phyloP scores from a whole-genome alignment of 1,284 basidiomycete species.

The Erythrobasidium hasegawianum region DNA sequence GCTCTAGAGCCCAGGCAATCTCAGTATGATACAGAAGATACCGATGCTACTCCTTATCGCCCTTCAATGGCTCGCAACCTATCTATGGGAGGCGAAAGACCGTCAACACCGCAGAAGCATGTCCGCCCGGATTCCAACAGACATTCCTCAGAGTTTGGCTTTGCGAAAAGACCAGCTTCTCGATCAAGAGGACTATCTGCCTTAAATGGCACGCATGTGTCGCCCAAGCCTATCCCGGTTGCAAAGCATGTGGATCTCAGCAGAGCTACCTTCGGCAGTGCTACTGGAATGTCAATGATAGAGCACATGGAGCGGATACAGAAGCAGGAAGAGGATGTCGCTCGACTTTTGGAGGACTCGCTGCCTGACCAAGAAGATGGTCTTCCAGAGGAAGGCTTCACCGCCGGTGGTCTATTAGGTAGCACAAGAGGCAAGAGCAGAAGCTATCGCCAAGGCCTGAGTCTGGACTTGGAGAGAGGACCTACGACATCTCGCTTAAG shows the following conservation, averaged over 20 bases:
- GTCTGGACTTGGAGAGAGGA: slow-evolving; percentile 20
- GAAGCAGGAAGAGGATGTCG: slow-evolving; percentile 18
- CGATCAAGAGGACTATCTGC: neutral
- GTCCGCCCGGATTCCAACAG: neutral
- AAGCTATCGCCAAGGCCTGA: slow-evolving; percentile 7
- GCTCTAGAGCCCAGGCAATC: neutral
- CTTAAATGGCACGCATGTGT: neutral
- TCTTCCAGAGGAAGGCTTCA: neutral
- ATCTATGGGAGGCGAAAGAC: neutral
- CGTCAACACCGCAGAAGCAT: neutral
- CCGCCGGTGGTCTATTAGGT: neutral
- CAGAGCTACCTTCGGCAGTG: slow-evolving; percentile 10
- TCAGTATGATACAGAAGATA: neutral
- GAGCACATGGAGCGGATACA: slow-evolving; percentile 33
- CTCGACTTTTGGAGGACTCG: neutral
- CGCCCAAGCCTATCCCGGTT: slow-evolving; percentile 20
- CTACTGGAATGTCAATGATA: slow-evolving; percentile 30
- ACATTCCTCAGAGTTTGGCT: neutral
- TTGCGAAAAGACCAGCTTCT: neutral
- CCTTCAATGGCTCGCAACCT: slow-evolving; percentile 2
- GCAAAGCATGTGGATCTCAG: slow-evolving; percentile 21
- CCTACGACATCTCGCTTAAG: neutral
- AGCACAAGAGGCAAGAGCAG: neutral
- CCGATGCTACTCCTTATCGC: neutral
- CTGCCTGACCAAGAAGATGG: neutral